Conservation (phyloP, 768 basidiomycete species). For the Suillus hirtellus region DNA sequence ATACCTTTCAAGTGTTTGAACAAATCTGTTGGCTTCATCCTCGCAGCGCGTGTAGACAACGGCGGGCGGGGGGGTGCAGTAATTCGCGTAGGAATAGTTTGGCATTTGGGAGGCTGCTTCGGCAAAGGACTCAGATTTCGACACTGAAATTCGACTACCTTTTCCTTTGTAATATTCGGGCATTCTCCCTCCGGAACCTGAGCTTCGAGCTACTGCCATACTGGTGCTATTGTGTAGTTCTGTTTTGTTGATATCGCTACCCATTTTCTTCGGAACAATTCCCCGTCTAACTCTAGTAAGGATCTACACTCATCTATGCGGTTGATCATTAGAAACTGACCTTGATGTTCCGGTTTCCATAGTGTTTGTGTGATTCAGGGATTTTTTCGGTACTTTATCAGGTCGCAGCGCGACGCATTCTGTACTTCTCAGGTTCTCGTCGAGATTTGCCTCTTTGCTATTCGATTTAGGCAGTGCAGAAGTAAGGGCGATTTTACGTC, state of each 20-base stretch:
- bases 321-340: neutral
- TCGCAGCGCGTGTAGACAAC: slow-evolving; percentile 43
- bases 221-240: neutral
- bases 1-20: slow-evolving; percentile 38
- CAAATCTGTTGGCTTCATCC: slow-evolving; percentile 42
- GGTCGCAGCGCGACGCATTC: neutral
- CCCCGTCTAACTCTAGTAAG: neutral
- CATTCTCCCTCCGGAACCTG: neutral
- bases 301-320: neutral
- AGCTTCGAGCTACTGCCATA: neutral
- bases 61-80: slow-evolving; percentile 27
- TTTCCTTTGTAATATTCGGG: neutral
- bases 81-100: slow-evolving; percentile 38
- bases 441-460: neutral
- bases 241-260: neutral
- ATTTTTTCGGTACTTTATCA: neutral
- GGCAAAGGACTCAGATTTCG: slow-evolving; percentile 4
- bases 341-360: neutral
- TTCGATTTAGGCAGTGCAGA: slow-evolving; percentile 3
- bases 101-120: slow-evolving; percentile 9
- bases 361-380: neutral
- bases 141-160: slow-evolving; percentile 11
- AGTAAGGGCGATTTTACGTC: neutral
- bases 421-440: neutral
- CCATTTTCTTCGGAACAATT: neutral